A percentile compares a stretch with the other conserved stretches of the same genome.
Evolutionary conservation across 2,329 filamentous ascomycete species (phyloP).

Genomic region (Beauveria scarabaeidicola): DNA sequence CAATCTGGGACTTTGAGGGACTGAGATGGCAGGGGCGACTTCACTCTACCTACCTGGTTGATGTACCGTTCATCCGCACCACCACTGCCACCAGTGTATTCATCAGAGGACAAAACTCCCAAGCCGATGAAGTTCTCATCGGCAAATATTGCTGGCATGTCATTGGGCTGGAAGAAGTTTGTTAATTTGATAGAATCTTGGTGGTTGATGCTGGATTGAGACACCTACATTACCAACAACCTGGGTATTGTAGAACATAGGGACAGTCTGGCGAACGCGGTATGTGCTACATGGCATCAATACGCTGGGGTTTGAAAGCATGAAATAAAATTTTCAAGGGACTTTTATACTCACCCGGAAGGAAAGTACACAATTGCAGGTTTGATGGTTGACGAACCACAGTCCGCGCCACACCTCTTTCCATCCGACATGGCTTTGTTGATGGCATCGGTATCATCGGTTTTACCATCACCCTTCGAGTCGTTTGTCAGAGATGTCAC

Average conservation of each 20-base stretch:
- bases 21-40: background rate
- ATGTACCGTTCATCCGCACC: constrained; percentile 26
- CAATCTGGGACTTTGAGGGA: background rate
- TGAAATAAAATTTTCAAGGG: background rate
- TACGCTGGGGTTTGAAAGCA: background rate
- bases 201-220: background rate
- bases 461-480: constrained; percentile 32
- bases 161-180: constrained; percentile 30
- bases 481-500: background rate
- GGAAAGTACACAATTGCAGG: constrained; percentile 18
- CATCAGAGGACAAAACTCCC: constrained; percentile 44
- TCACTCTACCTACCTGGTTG: constrained; percentile 12
- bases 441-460: constrained; percentile 23
- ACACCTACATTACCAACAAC: background rate
- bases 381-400: constrained; percentile 12
- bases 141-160: constrained; percentile 45
- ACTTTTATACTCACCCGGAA: constrained; percentile 1
- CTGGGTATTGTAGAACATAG: constrained; percentile 12
- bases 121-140: constrained; percentile 42
- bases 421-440: constrained; percentile 15
- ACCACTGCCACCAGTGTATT: constrained; percentile 16
- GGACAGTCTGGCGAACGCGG: constrained; percentile 14
- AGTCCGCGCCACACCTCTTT: constrained; percentile 13
- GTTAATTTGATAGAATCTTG: background rate
- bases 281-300: constrained; percentile 7